Conservation (phyloP, 352 stramenopile genomes). For the Pythium periplocum region DNA sequence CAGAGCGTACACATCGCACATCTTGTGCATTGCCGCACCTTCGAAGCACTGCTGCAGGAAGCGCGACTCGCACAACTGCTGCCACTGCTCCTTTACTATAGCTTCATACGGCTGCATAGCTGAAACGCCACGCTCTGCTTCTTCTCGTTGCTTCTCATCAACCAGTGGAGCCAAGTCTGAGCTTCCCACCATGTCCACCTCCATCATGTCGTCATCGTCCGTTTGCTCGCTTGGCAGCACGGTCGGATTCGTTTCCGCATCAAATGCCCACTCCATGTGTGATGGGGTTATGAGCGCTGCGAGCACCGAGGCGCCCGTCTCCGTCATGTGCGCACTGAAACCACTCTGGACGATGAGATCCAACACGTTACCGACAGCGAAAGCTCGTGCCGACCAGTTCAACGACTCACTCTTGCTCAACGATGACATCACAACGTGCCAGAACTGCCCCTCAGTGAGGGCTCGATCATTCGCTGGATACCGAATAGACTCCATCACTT, state of each 20-base stretch:
- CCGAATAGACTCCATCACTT: no score
- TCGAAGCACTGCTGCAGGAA: slow-evolving; percentile 38
- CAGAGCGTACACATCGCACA: slow-evolving; percentile 34
- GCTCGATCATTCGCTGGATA: no score
- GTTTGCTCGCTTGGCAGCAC: background rate
- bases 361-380: slow-evolving; percentile 16
- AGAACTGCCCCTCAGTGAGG: slow-evolving; percentile 2
- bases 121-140: slow-evolving; percentile 8
- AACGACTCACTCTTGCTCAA: slow-evolving; percentile 1
- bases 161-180: background rate
- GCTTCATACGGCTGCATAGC: slow-evolving; percentile 12
- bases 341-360: slow-evolving; percentile 7
- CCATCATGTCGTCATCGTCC: background rate
- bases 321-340: slow-evolving; percentile 7
- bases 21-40: slow-evolving; percentile 13
- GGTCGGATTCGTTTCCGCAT: background rate
- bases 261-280: slow-evolving; percentile 20
- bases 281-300: slow-evolving; percentile 4
- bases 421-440: slow-evolving; percentile 3
- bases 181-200: background rate
- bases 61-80: slow-evolving; percentile 30
- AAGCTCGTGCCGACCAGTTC: slow-evolving; percentile 8
- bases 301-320: slow-evolving; percentile 3
- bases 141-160: slow-evolving; percentile 14
- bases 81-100: slow-evolving; percentile 33